phyloP scores from a whole-genome alignment of 495 filamentous ascomycete genomes.

The Lindgomyces ingoldianus region DNA sequence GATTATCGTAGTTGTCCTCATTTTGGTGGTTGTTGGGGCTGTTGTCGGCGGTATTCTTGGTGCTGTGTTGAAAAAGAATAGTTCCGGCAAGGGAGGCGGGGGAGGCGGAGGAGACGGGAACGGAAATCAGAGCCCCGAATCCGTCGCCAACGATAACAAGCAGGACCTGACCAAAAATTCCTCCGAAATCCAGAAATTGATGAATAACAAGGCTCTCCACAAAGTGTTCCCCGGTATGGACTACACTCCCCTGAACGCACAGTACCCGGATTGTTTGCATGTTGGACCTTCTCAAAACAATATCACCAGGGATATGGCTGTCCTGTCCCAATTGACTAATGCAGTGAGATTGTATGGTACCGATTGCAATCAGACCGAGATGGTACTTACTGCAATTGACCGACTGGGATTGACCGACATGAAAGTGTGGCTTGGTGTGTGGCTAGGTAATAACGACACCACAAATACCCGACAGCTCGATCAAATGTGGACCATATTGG shows the following conservation, averaged over 20 bases:
- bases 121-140: not conserved
- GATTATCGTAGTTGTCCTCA: conserved; percentile 64
- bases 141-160: conserved; percentile 46
- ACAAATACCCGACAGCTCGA: conserved; percentile 79
- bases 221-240: conserved; percentile 97
- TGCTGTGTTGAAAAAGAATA: conserved; percentile 54
- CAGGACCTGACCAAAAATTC: conserved; percentile 75
- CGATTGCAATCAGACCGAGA: conserved; percentile 96
- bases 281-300: conserved; percentile 88
- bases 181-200: conserved; percentile 73
- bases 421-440: conserved; percentile 95
- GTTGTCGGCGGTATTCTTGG: conserved; percentile 73
- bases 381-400: conserved; percentile 83
- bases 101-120: not conserved
- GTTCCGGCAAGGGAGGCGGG: too few relatives aligned
- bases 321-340: conserved; percentile 89
- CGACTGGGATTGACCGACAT: conserved; percentile 71
- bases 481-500: conserved; percentile 79
- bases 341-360: conserved; percentile 89
- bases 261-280: conserved; percentile 81
- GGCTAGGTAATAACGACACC: conserved; percentile 81
- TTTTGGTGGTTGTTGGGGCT: conserved; percentile 61
- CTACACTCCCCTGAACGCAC: conserved; percentile 88
- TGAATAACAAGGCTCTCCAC: conserved; percentile 79
- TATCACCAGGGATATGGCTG: conserved; percentile 86